A percentile compares a stretch with the other conserved stretches of the same genome.
phyloP scores from a whole-genome alignment of 257 asterid species.

The Salvia splendens region DNA sequence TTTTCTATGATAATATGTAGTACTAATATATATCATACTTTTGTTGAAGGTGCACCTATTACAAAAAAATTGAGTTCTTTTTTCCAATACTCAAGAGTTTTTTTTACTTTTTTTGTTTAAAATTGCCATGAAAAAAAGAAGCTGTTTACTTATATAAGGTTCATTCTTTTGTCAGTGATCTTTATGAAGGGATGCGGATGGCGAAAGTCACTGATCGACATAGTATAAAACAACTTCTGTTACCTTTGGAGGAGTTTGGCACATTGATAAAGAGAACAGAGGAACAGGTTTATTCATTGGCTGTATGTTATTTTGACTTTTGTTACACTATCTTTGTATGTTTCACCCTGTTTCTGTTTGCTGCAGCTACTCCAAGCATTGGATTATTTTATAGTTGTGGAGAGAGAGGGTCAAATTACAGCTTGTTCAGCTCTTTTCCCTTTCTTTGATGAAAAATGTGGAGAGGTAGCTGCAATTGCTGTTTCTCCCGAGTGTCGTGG shows the following conservation, averaged over 20 bases:
- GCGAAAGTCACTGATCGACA: conserved; percentile 70
- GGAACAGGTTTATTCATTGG: conserved; percentile 61
- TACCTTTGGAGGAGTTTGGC: conserved; percentile 88
- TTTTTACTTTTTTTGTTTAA: conserved; percentile 6
- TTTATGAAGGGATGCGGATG: conserved; percentile 92
- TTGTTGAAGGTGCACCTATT: background rate
- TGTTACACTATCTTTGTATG: conserved; percentile 2
- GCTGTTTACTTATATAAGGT: conserved; percentile 7
- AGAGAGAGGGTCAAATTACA: conserved; percentile 94
- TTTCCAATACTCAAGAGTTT: background rate
- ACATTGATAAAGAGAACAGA: conserved; percentile 77
- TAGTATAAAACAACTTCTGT: conserved; percentile 72
- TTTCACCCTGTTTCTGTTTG: conserved; percentile 26
- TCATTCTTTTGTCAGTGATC: conserved; percentile 66
- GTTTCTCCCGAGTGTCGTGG: conserved; percentile 99
- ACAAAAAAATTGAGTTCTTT: background rate
- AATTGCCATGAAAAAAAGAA: too few relatives aligned
- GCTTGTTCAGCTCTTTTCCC: conserved; percentile 94
- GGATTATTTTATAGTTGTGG: conserved; percentile 71
- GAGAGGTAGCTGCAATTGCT: conserved; percentile 96
- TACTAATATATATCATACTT: background rate
- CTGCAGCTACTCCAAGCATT: conserved; percentile 65
- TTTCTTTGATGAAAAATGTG: conserved; percentile 72
- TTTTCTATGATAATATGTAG: background rate
- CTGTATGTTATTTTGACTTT: conserved; percentile 10